Conservation (phyloP, 768 basidiomycete genomes). For the Mrakia blollopis region DNA sequence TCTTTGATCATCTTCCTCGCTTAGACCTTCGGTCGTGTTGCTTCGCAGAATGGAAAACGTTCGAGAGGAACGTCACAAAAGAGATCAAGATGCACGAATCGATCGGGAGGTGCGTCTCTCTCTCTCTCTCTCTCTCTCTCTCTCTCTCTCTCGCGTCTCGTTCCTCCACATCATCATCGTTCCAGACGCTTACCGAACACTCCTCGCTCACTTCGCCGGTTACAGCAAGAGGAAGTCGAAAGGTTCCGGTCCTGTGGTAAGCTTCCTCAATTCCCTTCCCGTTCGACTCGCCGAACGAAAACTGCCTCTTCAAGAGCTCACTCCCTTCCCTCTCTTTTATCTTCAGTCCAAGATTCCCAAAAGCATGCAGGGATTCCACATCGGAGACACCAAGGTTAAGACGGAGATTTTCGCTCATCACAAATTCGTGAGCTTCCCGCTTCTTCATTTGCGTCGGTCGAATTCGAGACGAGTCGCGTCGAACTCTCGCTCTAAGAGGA, state of each 20-base stretch:
- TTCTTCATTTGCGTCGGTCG: not conserved
- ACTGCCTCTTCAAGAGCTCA: no score
- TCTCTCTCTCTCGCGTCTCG: no score
- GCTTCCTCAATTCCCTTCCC: not conserved
- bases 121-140: no score
- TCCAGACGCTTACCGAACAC: no score
- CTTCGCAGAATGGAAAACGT: not conserved
- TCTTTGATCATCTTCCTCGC: no score
- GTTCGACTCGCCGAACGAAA: no score
- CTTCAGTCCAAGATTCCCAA: slow-evolving; percentile 35
- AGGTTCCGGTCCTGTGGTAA: slow-evolving; percentile 29
- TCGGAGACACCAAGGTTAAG: slow-evolving; percentile 54
- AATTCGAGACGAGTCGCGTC: no score
- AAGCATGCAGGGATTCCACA: slow-evolving; percentile 57
- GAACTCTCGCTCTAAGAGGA: not conserved
- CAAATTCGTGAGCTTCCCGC: slow-evolving; percentile 63
- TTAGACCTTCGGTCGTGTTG: no score
- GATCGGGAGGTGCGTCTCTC: not conserved
- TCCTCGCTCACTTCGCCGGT: no score
- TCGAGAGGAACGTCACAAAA: not conserved
- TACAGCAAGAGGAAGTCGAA: not conserved
- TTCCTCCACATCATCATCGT: no score
- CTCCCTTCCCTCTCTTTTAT: not conserved
- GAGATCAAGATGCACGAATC: not conserved
- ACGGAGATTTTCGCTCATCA: slow-evolving; percentile 65